phyloP scores from a whole-genome alignment of 352 stramenopile species.

The Globisporangium mamillatum region DNA sequence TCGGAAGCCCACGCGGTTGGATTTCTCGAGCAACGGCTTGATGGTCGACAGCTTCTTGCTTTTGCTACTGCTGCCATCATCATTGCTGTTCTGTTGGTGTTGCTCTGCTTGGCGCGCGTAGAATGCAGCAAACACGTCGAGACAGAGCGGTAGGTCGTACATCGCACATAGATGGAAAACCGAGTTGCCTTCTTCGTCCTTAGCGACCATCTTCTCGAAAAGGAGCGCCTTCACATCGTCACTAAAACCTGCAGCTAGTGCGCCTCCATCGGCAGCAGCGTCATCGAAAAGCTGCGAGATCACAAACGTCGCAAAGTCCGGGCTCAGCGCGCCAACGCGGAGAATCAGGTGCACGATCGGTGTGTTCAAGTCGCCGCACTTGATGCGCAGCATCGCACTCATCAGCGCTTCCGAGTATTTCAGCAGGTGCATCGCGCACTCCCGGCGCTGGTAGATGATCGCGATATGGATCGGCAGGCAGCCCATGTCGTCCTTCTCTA shows the following conservation, averaged over 20 bases:
- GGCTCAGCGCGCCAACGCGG: slow-evolving; percentile 59
- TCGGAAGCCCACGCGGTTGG: slow-evolving; percentile 64
- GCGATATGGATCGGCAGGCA: slow-evolving; percentile 79
- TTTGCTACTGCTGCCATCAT: not conserved
- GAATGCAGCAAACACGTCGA: slow-evolving; percentile 49
- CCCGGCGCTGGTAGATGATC: slow-evolving; percentile 50
- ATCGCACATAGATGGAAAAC: slow-evolving; percentile 80
- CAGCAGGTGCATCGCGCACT: slow-evolving; percentile 46
- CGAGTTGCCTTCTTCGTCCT: slow-evolving; percentile 74
- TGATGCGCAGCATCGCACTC: slow-evolving; percentile 61
- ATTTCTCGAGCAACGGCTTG: slow-evolving; percentile 43
- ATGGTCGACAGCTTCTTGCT: slow-evolving; percentile 25
- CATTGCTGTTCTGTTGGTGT: slow-evolving; percentile 14
- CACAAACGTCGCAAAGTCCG: slow-evolving; percentile 37
- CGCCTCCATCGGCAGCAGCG: not conserved
- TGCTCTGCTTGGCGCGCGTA: slow-evolving; percentile 30
- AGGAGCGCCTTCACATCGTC: slow-evolving; percentile 47
- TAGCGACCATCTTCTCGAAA: slow-evolving; percentile 44
- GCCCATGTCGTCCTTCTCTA: slow-evolving; percentile 84
- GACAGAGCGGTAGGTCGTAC: slow-evolving; percentile 45
- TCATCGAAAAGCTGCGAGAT: slow-evolving; percentile 37
- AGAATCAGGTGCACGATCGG: slow-evolving; percentile 71
- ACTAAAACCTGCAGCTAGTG: slow-evolving; percentile 2
- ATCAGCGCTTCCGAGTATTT: slow-evolving; percentile 65
- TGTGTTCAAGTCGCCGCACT: slow-evolving; percentile 58